Conservation (phyloP, 2,329 filamentous ascomycete genomes). For the Atkinsonella hypoxylon region DNA sequence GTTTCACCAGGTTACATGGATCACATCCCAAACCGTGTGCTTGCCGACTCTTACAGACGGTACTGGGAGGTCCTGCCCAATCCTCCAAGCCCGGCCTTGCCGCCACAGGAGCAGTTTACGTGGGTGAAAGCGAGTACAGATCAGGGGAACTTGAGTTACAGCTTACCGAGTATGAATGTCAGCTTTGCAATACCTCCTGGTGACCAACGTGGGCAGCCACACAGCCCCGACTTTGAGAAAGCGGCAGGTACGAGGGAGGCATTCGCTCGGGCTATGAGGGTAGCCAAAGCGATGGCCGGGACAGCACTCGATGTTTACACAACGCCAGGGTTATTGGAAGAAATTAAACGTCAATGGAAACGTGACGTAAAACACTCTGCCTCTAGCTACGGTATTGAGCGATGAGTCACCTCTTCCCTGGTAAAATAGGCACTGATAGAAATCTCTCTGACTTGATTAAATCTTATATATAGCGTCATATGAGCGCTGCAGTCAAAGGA, state of each 20-base stretch:
- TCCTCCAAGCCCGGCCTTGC: conserved; percentile 19
- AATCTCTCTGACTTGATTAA: no score
- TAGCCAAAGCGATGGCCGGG: conserved; percentile 35
- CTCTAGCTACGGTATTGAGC: neutral
- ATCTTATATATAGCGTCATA: no score
- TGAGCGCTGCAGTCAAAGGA: no score
- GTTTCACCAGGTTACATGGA: conserved; percentile 35
- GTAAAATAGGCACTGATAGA: no score
- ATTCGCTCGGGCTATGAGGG: conserved; percentile 28
- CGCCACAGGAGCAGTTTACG: conserved; percentile 20
- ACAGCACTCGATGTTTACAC: conserved; percentile 35
- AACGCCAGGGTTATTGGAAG: conserved; percentile 25
- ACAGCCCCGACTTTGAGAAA: conserved; percentile 39
- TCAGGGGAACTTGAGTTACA: conserved; percentile 46
- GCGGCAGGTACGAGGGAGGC: conserved; percentile 36
- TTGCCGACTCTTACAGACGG: conserved; percentile 32
- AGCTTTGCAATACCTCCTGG: conserved; percentile 38
- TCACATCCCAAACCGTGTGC: conserved; percentile 39
- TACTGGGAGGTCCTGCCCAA: conserved; percentile 26
- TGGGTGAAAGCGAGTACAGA: conserved; percentile 37
- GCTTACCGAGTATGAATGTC: conserved; percentile 40
- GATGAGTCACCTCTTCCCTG: no score
- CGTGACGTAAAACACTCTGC: neutral
- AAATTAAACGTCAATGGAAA: conserved; percentile 21
- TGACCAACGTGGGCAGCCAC: conserved; percentile 25